These are phyloP conservation scores for Plasmopara halstedii DNA, from an alignment of 352 stramenopile genomes.

Conservation along the genomic window DNA sequence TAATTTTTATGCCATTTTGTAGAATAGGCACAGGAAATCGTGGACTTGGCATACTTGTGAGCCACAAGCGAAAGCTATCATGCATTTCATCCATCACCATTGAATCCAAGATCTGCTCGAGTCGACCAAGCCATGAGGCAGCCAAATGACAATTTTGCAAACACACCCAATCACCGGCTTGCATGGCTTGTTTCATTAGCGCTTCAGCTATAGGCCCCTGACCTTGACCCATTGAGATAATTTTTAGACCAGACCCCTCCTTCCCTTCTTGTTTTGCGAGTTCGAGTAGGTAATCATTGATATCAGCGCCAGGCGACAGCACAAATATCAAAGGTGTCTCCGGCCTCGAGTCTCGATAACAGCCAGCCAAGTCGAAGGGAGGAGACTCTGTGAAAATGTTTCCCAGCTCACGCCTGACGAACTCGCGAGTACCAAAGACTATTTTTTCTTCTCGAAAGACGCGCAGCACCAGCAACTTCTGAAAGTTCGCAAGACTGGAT, in stretches of 20 bases:
- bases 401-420: conserved; percentile 74
- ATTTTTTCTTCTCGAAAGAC: conserved; percentile 88
- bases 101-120: conserved; percentile 87
- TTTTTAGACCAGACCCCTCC: conserved; percentile 78
- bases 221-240: conserved; percentile 92
- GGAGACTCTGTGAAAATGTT: conserved; percentile 86
- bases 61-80: conserved; percentile 88
- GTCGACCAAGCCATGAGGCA: conserved; percentile 82
- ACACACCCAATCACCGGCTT: conserved; percentile 91
- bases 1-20: conserved; percentile 95
- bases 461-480: conserved; percentile 86
- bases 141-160: conserved; percentile 93
- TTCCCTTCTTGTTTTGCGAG: conserved; percentile 88
- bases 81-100: conserved; percentile 63
- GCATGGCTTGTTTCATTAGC: conserved; percentile 85
- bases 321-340: conserved; percentile 93
- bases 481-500: conserved; percentile 72
- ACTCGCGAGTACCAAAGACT: conserved; percentile 81
- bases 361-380: conserved; percentile 88
- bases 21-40: conserved; percentile 91
- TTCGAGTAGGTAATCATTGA: conserved; percentile 91
- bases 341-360: conserved; percentile 88
- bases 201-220: conserved; percentile 89
- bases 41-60: conserved; percentile 89
- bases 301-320: conserved; percentile 87